phyloP scores from a whole-genome alignment of 768 basidiomycete genomes.

The Stropharia rugosoannulata region DNA sequence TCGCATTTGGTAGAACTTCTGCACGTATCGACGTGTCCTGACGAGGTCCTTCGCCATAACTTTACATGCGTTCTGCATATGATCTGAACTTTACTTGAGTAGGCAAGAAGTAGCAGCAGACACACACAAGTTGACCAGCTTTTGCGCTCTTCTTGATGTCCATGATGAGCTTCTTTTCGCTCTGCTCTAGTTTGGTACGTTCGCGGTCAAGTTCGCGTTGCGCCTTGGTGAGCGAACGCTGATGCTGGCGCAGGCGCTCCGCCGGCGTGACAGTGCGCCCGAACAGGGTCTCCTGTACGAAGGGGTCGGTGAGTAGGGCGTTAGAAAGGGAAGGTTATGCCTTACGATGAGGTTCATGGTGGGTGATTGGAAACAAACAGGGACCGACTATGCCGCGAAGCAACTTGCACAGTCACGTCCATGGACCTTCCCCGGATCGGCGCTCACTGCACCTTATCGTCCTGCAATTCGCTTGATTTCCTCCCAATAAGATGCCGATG shows the following conservation, averaged over 20 bases:
- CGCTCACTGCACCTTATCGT: conserved; percentile 56
- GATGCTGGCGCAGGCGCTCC: conserved; percentile 95
- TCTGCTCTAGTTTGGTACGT: conserved; percentile 88
- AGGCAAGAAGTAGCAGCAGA: neutral
- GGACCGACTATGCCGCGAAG: neutral
- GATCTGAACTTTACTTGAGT: conserved; percentile 6
- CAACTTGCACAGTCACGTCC: conserved; percentile 8
- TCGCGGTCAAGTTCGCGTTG: conserved; percentile 98
- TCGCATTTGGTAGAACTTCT: conserved; percentile 99
- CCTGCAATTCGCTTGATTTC: conserved; percentile 69
- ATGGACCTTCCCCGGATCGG: conserved; percentile 53
- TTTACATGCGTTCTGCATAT: conserved; percentile 89
- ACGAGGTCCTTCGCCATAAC: conserved; percentile 99
- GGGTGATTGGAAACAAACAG: conserved; percentile 11
- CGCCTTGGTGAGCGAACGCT: conserved; percentile 93
- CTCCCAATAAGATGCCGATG: conserved; percentile 76
- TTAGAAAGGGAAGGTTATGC: conserved; percentile 3
- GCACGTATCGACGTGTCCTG: conserved; percentile 89
- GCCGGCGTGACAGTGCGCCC: conserved; percentile 94
- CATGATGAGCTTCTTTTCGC: conserved; percentile 93
- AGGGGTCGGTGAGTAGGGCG: neutral
- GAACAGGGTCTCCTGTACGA: conserved; percentile 85
- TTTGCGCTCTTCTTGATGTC: conserved; percentile 98
- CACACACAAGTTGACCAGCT: conserved; percentile 84
- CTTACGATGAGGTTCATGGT: conserved; percentile 81